phyloP scores from a whole-genome alignment of 164 flowering plant genomes.

The Saururus chinensis region DNA sequence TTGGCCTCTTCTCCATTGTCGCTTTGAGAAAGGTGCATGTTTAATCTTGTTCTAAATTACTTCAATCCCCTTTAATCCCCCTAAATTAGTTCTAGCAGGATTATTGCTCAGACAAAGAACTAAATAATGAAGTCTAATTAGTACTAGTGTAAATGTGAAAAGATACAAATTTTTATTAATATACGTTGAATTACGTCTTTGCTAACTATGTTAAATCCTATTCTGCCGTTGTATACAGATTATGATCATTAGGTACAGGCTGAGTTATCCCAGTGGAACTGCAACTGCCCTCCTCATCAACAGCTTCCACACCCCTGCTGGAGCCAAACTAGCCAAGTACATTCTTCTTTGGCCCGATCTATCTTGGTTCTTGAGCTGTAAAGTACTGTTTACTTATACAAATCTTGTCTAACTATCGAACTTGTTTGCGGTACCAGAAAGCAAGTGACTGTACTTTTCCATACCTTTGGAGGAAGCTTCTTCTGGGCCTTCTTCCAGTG shows the following conservation, averaged over 20 bases:
- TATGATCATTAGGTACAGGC: slow-evolving; percentile 48
- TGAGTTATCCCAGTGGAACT: slow-evolving; percentile 60
- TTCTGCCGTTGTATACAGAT: slow-evolving; percentile 20
- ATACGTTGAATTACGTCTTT: neutral
- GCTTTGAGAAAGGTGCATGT: slow-evolving; percentile 46
- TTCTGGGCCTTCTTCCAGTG: slow-evolving; percentile 23
- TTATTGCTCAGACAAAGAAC: too few species aligned
- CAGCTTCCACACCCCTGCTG: slow-evolving; percentile 54
- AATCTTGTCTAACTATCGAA: neutral
- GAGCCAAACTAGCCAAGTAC: slow-evolving; percentile 51
- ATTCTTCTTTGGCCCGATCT: neutral
- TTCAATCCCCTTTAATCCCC: too few species aligned
- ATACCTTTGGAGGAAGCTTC: slow-evolving; percentile 13
- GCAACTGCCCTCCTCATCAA: slow-evolving; percentile 64
- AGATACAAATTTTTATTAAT: neutral
- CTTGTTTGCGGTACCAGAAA: slow-evolving; percentile 3
- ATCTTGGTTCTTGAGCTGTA: neutral
- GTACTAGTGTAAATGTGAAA: too few species aligned
- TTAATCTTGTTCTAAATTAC: neutral
- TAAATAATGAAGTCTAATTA: too few species aligned
- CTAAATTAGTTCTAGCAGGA: too few species aligned
- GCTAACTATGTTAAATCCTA: neutral
- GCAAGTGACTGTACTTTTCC: slow-evolving; percentile 15
- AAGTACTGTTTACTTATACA: neutral
- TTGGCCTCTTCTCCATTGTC: slow-evolving; percentile 48